Conservation (phyloP, 495 filamentous ascomycete genomes). For the Hypoxylon lenormandii region DNA sequence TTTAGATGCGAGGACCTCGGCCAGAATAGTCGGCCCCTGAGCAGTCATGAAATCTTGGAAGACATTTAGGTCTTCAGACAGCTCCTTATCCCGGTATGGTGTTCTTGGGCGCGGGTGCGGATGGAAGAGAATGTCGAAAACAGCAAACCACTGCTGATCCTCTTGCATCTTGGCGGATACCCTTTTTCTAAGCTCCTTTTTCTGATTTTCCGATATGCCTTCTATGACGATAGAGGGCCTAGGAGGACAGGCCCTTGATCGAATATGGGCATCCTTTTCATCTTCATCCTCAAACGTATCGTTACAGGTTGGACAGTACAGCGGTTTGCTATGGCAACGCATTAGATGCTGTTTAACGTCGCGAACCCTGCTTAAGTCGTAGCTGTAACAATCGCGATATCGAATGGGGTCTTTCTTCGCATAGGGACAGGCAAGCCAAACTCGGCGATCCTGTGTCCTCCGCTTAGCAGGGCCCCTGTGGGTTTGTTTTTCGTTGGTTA, state of each 20-base stretch:
- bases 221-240: constrained; percentile 39
- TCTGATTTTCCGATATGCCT: constrained; percentile 52
- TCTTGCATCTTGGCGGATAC: constrained; percentile 40
- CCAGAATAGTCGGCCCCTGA: constrained; percentile 35
- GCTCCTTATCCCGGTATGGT: constrained; percentile 42
- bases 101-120: constrained; percentile 39
- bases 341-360: constrained; percentile 55
- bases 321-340: constrained; percentile 48
- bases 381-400: constrained; percentile 49
- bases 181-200: constrained; percentile 38
- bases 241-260: constrained; percentile 25
- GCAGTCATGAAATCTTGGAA: constrained; percentile 43
- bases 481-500: constrained; percentile 26
- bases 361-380: constrained; percentile 48
- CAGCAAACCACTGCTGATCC: constrained; percentile 50
- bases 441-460: constrained; percentile 37
- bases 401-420: constrained; percentile 50
- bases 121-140: constrained; percentile 48
- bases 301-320: constrained; percentile 51
- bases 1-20: constrained; percentile 31
- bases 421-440: constrained; percentile 52
- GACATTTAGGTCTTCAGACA: constrained; percentile 40
- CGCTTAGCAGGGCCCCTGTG: constrained; percentile 24
- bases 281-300: constrained; percentile 45
- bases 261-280: constrained; percentile 40